Conservation (phyloP, 139 green algal species). For the Coelastrella sp. region DNA sequence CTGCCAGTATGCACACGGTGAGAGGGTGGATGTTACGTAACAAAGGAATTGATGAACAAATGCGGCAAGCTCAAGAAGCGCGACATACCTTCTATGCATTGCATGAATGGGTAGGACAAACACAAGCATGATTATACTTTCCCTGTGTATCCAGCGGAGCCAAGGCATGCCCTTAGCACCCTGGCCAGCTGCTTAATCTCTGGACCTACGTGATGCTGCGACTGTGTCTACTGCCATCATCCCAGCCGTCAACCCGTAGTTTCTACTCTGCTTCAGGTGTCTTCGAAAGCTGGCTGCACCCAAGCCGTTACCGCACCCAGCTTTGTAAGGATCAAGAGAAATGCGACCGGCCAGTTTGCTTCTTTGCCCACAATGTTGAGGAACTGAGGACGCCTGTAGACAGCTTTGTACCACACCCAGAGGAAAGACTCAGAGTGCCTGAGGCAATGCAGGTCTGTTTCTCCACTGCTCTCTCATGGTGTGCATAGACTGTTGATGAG, state of each 20-base stretch:
- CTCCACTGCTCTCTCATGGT: neutral
- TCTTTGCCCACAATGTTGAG: conserved; percentile 85
- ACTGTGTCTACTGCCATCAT: neutral
- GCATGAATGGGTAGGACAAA: no score
- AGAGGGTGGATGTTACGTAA: conserved; percentile 31
- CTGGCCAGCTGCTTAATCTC: no score
- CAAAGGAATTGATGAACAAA: no score
- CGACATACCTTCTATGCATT: neutral
- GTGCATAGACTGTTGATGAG: neutral
- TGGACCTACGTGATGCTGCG: neutral
- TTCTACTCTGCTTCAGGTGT: conserved; percentile 60
- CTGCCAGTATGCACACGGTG: conserved; percentile 90
- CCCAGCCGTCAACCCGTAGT: neutral
- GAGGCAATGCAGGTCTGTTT: conserved; percentile 35
- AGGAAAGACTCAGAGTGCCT: conserved; percentile 49
- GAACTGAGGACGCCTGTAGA: conserved; percentile 78
- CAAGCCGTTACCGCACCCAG: conserved; percentile 86
- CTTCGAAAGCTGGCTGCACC: conserved; percentile 95
- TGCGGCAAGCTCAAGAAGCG: neutral
- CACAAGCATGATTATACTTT: no score
- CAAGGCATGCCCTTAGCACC: no score
- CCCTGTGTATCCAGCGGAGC: no score
- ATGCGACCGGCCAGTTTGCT: conserved; percentile 85
- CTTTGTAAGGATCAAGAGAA: conserved; percentile 87
- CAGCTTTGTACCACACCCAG: conserved; percentile 62